Conservation (phyloP, 2,329 filamentous ascomycete genomes). For the Neocucurbitaria cava region DNA sequence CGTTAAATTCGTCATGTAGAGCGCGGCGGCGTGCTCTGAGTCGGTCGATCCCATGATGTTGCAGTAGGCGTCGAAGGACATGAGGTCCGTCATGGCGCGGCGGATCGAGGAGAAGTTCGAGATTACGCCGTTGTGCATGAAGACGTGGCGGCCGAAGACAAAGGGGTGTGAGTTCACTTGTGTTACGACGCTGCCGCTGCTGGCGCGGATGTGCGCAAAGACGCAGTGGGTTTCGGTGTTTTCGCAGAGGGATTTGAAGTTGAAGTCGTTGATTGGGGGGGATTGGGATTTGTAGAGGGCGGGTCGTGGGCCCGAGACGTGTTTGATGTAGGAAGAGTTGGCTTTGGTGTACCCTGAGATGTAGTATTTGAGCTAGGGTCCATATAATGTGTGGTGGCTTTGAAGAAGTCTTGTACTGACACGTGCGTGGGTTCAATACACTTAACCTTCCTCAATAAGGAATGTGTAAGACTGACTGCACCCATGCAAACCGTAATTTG, state of each 20-base stretch:
- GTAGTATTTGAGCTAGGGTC: neutral
- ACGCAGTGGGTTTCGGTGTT: conserved; percentile 60
- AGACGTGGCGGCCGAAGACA: conserved; percentile 60
- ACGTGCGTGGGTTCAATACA: neutral
- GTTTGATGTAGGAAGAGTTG: conserved; percentile 49
- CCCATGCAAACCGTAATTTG: neutral
- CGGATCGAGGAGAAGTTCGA: conserved; percentile 57
- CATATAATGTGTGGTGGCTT: neutral
- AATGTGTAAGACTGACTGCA: neutral
- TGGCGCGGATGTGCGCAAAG: conserved; percentile 62
- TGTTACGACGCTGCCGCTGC: conserved; percentile 56
- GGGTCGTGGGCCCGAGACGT: conserved; percentile 51
- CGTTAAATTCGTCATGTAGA: conserved; percentile 58
- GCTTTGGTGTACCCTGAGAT: conserved; percentile 54
- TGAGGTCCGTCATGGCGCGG: conserved; percentile 53
- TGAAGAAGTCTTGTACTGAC: neutral
- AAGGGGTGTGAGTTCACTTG: conserved; percentile 64
- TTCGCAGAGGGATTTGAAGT: conserved; percentile 60
- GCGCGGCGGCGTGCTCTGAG: conserved; percentile 60
- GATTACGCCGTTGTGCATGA: conserved; percentile 65
- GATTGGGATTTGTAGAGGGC: conserved; percentile 61
- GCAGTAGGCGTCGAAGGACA: conserved; percentile 57
- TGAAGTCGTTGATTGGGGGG: conserved; percentile 61
- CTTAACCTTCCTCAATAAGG: neutral
- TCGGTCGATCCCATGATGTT: conserved; percentile 61